A percentile compares a stretch with the other conserved stretches of the same genome.
Conservation (phyloP, 1,284 basidiomycete genomes). For the Ceratobasidium papillatum region DNA sequence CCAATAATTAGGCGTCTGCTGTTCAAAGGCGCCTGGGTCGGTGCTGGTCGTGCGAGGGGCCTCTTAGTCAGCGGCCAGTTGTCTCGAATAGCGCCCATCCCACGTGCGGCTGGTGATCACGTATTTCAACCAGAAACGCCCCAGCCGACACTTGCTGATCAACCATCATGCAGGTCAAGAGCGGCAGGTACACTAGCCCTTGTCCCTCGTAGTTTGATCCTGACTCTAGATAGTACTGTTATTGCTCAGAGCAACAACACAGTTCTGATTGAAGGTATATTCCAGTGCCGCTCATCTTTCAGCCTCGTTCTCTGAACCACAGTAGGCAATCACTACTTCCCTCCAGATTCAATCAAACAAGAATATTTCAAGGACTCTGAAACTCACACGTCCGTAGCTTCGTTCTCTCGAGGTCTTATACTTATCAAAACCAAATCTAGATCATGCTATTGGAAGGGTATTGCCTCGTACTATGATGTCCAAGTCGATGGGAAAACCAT, state of each 20-base stretch:
- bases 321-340: conserved; percentile 13
- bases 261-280: conserved; percentile 38
- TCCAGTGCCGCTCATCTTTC: not conserved
- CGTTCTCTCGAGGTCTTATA: not conserved
- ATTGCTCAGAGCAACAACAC: conserved; percentile 41
- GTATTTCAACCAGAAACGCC: conserved; percentile 25
- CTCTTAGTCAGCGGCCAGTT: not conserved
- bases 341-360: conserved; percentile 33
- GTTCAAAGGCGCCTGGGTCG: not conserved
- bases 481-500: conserved; percentile 59
- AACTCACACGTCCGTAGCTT: conserved; percentile 37
- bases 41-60: conserved; percentile 3
- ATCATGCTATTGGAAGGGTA: conserved; percentile 27
- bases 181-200: not conserved
- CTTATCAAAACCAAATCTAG: not conserved
- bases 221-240: conserved; percentile 1
- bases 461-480: conserved; percentile 68
- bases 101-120: conserved; percentile 12
- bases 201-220: not conserved
- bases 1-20: not conserved
- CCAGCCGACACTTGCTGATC: conserved; percentile 3
- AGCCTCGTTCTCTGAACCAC: not conserved
- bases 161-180: conserved; percentile 25
- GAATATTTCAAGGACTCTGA: conserved; percentile 27
- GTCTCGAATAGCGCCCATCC: conserved; percentile 7